Evolutionary conservation across 768 basidiomycete species (phyloP).

Genomic region (Terana coerulea): DNA sequence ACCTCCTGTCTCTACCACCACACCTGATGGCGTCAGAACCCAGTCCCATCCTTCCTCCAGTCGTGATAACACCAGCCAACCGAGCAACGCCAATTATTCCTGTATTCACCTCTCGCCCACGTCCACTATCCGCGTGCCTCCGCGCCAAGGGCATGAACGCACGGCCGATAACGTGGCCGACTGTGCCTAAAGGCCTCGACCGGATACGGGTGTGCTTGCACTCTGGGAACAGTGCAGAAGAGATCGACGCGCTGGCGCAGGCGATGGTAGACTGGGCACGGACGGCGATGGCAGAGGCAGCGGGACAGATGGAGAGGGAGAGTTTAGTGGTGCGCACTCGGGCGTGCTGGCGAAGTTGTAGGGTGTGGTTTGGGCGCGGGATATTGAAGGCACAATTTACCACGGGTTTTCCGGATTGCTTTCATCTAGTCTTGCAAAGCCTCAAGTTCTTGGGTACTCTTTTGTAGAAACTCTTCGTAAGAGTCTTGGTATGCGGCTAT

Average conservation of each 20-base stretch:
- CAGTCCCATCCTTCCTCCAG: slow-evolving; percentile 23
- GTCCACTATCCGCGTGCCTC: slow-evolving; percentile 71
- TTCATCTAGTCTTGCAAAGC: slow-evolving; percentile 62
- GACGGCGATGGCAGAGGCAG: slow-evolving; percentile 12
- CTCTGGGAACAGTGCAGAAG: slow-evolving; percentile 61
- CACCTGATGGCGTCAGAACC: slow-evolving; percentile 30
- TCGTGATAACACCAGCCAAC: too few relatives aligned
- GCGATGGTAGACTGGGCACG: slow-evolving; percentile 26
- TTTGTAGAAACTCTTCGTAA: slow-evolving; percentile 54
- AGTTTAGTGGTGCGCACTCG: not conserved
- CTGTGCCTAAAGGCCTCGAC: slow-evolving; percentile 83
- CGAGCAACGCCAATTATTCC: slow-evolving; percentile 81
- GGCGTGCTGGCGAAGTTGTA: slow-evolving; percentile 19
- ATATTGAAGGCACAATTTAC: not conserved
- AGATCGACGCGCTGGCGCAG: slow-evolving; percentile 51
- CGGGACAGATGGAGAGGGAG: slow-evolving; percentile 1
- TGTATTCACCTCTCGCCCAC: slow-evolving; percentile 72
- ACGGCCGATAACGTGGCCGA: slow-evolving; percentile 81
- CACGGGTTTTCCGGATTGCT: not conserved
- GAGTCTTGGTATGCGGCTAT: slow-evolving; percentile 58
- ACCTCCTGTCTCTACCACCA: slow-evolving; percentile 28
- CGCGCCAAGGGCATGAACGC: slow-evolving; percentile 51
- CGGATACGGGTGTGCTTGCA: slow-evolving; percentile 89
- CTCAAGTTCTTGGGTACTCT: slow-evolving; percentile 58
- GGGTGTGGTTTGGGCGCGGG: not conserved